These are phyloP conservation scores for Dryadomyces quercus-mongolicae DNA, from an alignment of 2,329 filamentous ascomycete genomes.

Conservation along the genomic window DNA sequence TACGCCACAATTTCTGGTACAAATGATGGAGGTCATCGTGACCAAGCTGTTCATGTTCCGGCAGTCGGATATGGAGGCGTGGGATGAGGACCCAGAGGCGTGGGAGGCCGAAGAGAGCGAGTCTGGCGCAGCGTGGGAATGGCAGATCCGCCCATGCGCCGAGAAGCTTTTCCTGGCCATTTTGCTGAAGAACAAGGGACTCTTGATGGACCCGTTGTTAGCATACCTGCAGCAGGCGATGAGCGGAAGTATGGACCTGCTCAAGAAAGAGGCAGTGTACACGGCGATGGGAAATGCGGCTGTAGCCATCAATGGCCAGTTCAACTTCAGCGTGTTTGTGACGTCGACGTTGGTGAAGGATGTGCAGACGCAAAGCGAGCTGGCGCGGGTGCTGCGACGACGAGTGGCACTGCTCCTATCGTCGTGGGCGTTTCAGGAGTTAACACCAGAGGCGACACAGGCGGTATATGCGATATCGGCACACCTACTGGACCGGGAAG, in stretches of 20 bases:
- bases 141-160: conserved; percentile 80
- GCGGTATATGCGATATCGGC: conserved; percentile 82
- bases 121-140: conserved; percentile 77
- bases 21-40: conserved; percentile 76
- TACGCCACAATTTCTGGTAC: conserved; percentile 61
- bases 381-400: conserved; percentile 73
- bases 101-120: conserved; percentile 89
- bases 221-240: conserved; percentile 72
- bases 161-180: conserved; percentile 92
- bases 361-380: conserved; percentile 48
- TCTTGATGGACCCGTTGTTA: conserved; percentile 68
- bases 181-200: conserved; percentile 73
- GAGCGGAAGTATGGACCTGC: conserved; percentile 51
- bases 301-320: conserved; percentile 56
- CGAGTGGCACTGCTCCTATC: conserved; percentile 81
- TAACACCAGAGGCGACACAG: conserved; percentile 54
- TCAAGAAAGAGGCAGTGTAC: conserved; percentile 89
- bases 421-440: conserved; percentile 76
- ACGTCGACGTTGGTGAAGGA: conserved; percentile 65
- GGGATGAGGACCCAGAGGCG: conserved; percentile 89
- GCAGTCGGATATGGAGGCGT: conserved; percentile 72
- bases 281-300: conserved; percentile 83
- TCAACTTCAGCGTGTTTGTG: conserved; percentile 79
- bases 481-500: conserved; percentile 66
- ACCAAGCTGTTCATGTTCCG: conserved; percentile 83